Conservation (phyloP, 2,329 filamentous ascomycete species). For the Acarospora socialis region DNA sequence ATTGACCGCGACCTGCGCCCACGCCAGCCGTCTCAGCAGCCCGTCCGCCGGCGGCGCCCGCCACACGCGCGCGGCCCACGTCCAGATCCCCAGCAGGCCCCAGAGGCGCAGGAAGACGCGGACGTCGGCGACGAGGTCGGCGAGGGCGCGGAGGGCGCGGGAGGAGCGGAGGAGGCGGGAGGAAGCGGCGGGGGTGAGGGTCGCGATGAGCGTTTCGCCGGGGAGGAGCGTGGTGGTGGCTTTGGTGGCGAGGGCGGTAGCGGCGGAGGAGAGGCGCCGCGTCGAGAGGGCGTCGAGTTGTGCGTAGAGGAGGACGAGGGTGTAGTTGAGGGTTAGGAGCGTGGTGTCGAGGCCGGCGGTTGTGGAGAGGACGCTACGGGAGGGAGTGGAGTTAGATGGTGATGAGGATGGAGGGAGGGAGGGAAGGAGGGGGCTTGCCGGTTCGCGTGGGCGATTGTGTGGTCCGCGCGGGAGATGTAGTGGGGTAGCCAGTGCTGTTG, state of each 20-base stretch:
- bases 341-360: slow-evolving; percentile 55
- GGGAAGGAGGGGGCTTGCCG: not conserved
- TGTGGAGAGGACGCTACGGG: slow-evolving; percentile 54
- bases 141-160: slow-evolving; percentile 46
- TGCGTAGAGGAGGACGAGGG: slow-evolving; percentile 45
- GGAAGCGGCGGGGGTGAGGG: slow-evolving; percentile 36
- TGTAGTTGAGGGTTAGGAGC: slow-evolving; percentile 56
- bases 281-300: slow-evolving; percentile 40
- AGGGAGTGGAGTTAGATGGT: slow-evolving; percentile 30
- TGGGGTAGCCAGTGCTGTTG: no score
- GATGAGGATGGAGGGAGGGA: slow-evolving; percentile 3
- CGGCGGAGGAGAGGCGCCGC: slow-evolving; percentile 35
- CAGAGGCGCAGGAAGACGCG: slow-evolving; percentile 63
- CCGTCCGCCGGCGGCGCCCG: slow-evolving; percentile 26
- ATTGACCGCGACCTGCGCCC: slow-evolving; percentile 54
- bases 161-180: slow-evolving; percentile 31
- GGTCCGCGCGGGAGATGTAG: slow-evolving; percentile 3
- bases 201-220: no score
- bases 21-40: slow-evolving; percentile 40
- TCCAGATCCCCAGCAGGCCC: slow-evolving; percentile 59
- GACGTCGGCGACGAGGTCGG: slow-evolving; percentile 53
- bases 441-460: slow-evolving; percentile 5
- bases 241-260: slow-evolving; percentile 21
- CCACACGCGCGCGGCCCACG: slow-evolving; percentile 36
- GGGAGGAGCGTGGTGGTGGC: slow-evolving; percentile 22